phyloP scores from a whole-genome alignment of 768 basidiomycete genomes.

The Lactarius evosmus region DNA sequence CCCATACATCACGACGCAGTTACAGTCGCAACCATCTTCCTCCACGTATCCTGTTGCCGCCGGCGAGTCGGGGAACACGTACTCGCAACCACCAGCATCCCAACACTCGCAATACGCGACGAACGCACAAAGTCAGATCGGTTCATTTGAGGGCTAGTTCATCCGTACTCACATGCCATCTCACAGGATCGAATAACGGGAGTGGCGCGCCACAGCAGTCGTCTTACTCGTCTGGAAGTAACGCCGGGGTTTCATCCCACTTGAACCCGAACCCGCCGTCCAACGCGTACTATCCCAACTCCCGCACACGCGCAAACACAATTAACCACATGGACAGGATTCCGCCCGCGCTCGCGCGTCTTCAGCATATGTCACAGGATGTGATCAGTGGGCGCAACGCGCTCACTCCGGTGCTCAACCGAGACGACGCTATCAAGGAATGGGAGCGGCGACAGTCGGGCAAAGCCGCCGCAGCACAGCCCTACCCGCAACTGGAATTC shows the following conservation, averaged over 20 bases:
- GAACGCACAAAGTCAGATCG: slow-evolving; percentile 32
- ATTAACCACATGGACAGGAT: slow-evolving; percentile 89
- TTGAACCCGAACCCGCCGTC: slow-evolving; percentile 54
- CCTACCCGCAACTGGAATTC: slow-evolving; percentile 87
- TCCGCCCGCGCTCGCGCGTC: slow-evolving; percentile 88
- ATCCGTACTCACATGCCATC: slow-evolving; percentile 50
- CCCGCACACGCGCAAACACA: slow-evolving; percentile 83
- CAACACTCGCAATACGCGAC: slow-evolving; percentile 30
- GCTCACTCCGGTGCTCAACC: slow-evolving; percentile 88
- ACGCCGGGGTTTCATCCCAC: slow-evolving; percentile 27
- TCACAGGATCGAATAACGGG: slow-evolving; percentile 34
- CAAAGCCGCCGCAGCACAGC: slow-evolving; percentile 64
- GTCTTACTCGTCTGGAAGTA: slow-evolving; percentile 13
- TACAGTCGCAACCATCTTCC: slow-evolving; percentile 34
- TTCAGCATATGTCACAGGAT: slow-evolving; percentile 87
- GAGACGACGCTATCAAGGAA: slow-evolving; percentile 92
- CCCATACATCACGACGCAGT: slow-evolving; percentile 64
- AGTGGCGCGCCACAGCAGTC: slow-evolving; percentile 30
- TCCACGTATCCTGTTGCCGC: slow-evolving; percentile 35
- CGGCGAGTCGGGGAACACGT: slow-evolving; percentile 30
- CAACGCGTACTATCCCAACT: slow-evolving; percentile 64
- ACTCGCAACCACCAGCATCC: slow-evolving; percentile 23
- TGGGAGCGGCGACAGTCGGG: slow-evolving; percentile 91
- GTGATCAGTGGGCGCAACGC: slow-evolving; percentile 75
- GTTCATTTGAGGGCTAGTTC: slow-evolving; percentile 43